Evolutionary conservation across 2,329 filamentous ascomycete genomes (phyloP).

Genomic region (Anisogramma anomala): DNA sequence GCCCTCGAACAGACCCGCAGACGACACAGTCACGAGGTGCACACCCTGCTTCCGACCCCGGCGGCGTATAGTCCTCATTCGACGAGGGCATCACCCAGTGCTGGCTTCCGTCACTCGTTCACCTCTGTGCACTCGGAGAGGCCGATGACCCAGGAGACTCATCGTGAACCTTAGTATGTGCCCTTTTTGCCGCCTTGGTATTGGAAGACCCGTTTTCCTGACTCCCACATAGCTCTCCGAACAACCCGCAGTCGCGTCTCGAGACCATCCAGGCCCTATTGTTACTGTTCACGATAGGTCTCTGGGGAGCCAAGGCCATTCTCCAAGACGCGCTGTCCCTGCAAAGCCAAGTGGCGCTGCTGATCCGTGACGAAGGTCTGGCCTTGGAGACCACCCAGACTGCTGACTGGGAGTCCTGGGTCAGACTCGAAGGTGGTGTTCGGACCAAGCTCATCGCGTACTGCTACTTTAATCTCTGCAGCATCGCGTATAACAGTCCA

Average conservation of each 20-base stretch:
- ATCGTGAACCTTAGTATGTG: constrained; percentile 48
- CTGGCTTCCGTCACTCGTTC: constrained; percentile 46
- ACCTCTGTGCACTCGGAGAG: constrained; percentile 46
- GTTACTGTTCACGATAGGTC: constrained; percentile 46
- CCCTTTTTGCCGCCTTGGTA: background rate
- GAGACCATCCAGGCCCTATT: constrained; percentile 56
- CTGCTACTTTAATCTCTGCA: constrained; percentile 52
- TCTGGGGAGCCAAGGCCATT: constrained; percentile 51
- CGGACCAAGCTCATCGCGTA: constrained; percentile 50
- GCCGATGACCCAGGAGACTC: constrained; percentile 45
- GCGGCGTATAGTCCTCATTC: constrained; percentile 50
- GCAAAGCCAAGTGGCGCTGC: constrained; percentile 45
- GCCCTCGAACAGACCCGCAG: constrained; percentile 47
- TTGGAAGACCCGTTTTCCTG: background rate
- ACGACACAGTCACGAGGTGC: constrained; percentile 44
- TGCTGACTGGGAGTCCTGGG: constrained; percentile 48
- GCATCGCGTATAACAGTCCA: constrained; percentile 49
- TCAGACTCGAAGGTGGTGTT: constrained; percentile 43
- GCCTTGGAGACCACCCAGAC: constrained; percentile 36
- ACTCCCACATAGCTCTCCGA: constrained; percentile 35
- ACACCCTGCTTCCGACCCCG: constrained; percentile 43
- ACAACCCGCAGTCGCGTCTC: constrained; percentile 46
- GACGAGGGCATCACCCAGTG: constrained; percentile 45
- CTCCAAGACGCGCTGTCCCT: constrained; percentile 48
- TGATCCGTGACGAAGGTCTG: constrained; percentile 48